A percentile compares a stretch with the other conserved stretches of the same genome.
Conservation (phyloP, 164 flowering plant species). For the Stephania cephalantha region DNA sequence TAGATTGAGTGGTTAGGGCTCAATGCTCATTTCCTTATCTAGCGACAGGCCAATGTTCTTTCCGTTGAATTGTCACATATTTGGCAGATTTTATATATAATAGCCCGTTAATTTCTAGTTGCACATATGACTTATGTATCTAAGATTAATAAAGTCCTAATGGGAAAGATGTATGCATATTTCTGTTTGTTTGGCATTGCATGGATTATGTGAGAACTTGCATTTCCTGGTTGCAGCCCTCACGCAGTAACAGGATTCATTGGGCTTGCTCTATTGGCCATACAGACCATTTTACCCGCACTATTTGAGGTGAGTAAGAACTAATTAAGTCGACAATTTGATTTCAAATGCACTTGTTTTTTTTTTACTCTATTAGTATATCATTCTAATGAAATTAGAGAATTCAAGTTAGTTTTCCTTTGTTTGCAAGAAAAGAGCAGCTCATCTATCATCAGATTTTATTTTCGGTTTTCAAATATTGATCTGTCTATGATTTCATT, state of each 20-base stretch:
- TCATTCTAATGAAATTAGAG: neutral
- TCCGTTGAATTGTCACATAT: too few species aligned
- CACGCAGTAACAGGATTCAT: conserved; percentile 80
- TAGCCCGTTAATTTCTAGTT: too few species aligned
- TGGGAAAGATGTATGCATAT: too few species aligned
- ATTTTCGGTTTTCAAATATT: neutral
- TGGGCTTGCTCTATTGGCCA: conserved; percentile 69
- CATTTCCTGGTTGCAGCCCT: conserved; percentile 45
- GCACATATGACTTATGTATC: too few species aligned
- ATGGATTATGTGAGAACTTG: neutral
- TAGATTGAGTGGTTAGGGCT: too few species aligned
- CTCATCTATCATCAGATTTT: neutral
- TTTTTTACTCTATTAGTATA: neutral
- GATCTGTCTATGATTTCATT: neutral
- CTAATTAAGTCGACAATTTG: neutral
- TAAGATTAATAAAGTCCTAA: neutral
- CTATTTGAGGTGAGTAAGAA: conserved; percentile 59
- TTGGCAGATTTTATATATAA: too few species aligned
- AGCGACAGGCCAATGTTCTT: too few species aligned
- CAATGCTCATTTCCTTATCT: too few species aligned
- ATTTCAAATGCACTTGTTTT: neutral
- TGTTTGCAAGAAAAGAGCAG: neutral
- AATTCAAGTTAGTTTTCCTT: too few species aligned
- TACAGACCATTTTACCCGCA: conserved; percentile 62
- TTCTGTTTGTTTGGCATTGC: neutral